Conservation (phyloP, 2,329 filamentous ascomycete genomes). For the Aureobasidium sp. region DNA sequence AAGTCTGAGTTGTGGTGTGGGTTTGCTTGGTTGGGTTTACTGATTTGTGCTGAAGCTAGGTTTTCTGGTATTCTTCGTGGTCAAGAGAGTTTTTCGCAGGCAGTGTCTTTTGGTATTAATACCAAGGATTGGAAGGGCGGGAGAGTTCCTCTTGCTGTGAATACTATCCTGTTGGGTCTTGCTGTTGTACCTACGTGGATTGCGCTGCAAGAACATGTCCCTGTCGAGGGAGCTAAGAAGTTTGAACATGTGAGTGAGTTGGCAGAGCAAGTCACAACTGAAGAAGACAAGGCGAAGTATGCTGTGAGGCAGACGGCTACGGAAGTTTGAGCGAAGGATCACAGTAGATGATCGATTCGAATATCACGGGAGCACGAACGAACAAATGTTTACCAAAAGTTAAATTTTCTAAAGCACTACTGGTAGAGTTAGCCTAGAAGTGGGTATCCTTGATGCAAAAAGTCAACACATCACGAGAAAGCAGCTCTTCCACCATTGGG, state of each 20-base stretch:
- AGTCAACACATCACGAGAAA: constrained; percentile 10
- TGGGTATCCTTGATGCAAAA: neutral
- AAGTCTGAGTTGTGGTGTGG: constrained; percentile 7
- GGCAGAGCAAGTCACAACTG: neutral
- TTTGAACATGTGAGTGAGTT: neutral
- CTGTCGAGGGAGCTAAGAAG: constrained; percentile 18
- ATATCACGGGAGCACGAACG: neutral
- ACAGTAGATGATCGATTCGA: neutral
- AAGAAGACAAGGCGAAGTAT: constrained; percentile 11
- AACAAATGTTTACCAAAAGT: neutral
- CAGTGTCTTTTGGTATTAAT: constrained; percentile 39
- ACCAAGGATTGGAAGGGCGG: constrained; percentile 38
- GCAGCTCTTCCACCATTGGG: constrained; percentile 30
- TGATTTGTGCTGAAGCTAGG: constrained; percentile 15
- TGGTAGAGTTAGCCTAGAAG: neutral
- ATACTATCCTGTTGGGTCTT: constrained; percentile 26
- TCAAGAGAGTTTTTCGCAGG: constrained; percentile 40
- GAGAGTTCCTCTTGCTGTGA: constrained; percentile 36
- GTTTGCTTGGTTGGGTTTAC: neutral
- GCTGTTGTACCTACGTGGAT: constrained; percentile 28
- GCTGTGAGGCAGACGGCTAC: constrained; percentile 4
- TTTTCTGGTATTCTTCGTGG: constrained; percentile 39
- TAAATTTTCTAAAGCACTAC: neutral
- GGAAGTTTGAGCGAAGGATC: neutral
- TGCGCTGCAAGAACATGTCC: constrained; percentile 26